Evolutionary conservation across 805 yeast genomes (phyloP).

Genomic region (Starmerella floricola): DNA sequence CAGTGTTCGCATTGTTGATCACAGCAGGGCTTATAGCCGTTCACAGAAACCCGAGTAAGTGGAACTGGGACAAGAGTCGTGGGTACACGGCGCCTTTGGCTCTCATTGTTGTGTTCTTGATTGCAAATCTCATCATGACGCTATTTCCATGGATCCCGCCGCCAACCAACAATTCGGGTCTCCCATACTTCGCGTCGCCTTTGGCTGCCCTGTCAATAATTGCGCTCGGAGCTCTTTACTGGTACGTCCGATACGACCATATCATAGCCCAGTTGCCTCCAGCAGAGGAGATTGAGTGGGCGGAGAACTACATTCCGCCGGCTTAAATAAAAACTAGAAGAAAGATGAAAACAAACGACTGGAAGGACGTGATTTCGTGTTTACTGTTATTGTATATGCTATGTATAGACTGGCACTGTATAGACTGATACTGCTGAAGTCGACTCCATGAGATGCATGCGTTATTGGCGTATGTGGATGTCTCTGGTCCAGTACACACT

Average conservation of each 20-base stretch:
- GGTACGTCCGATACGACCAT: constrained; percentile 22
- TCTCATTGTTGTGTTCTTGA: constrained; percentile 32
- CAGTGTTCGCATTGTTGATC: constrained; percentile 44
- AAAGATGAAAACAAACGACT: too few relatives aligned
- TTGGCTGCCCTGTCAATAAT: constrained; percentile 40
- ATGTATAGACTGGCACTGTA: too few relatives aligned
- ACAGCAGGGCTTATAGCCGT: constrained; percentile 44
- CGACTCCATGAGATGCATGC: too few relatives aligned
- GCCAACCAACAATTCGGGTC: constrained; percentile 28
- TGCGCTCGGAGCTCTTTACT: constrained; percentile 34
- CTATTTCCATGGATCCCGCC: constrained; percentile 48
- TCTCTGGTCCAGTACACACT: too few relatives aligned
- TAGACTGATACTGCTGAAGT: too few relatives aligned
- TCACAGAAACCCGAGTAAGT: constrained; percentile 32
- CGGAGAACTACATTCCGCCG: constrained; percentile 1
- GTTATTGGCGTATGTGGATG: too few relatives aligned
- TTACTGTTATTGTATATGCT: too few relatives aligned
- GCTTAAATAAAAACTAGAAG: too few relatives aligned
- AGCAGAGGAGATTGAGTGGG: constrained; percentile 2
- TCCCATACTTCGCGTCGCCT: constrained; percentile 51
- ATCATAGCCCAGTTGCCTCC: constrained; percentile 7
- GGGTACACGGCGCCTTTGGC: constrained; percentile 13
- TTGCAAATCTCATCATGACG: constrained; percentile 40
- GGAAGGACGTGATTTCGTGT: too few relatives aligned
- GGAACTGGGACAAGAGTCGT: constrained; percentile 29